Conservation (phyloP, 2,329 filamentous ascomycete genomes). For the Elsinoe batatas region DNA sequence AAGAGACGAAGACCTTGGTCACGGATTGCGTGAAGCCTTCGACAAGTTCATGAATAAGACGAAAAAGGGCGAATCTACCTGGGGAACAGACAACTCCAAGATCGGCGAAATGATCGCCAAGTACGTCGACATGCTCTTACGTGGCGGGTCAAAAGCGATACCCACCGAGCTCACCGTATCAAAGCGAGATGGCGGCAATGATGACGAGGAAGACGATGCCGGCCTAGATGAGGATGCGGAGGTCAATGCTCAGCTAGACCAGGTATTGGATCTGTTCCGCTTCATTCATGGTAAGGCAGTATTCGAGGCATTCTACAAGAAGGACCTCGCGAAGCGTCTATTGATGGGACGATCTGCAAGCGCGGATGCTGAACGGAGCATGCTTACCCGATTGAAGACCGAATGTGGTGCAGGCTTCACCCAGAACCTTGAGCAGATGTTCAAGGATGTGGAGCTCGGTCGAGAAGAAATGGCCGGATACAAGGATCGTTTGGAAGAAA, state of each 20-base stretch:
- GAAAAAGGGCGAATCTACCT: constrained; percentile 59
- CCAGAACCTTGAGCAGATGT: constrained; percentile 97
- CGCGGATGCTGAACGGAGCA: constrained; percentile 88
- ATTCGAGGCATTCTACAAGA: constrained; percentile 99
- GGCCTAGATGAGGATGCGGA: constrained; percentile 84
- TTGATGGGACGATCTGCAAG: constrained; percentile 89
- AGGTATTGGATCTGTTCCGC: constrained; percentile 86
- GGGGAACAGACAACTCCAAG: constrained; percentile 78
- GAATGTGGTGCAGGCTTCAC: constrained; percentile 94
- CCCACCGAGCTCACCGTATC: constrained; percentile 55
- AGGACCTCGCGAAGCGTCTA: constrained; percentile 79
- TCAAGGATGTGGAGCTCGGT: constrained; percentile 91
- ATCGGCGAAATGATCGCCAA: constrained; percentile 98
- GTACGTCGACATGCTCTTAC: constrained; percentile 81
- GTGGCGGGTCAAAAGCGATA: constrained; percentile 76
- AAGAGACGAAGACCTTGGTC: constrained; percentile 64
- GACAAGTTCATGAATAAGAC: constrained; percentile 84
- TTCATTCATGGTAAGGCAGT: constrained; percentile 97
- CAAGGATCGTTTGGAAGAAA: constrained; percentile 56
- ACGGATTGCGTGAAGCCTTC: constrained; percentile 75
- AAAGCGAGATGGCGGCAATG: constrained; percentile 44
- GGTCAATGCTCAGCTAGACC: constrained; percentile 82
- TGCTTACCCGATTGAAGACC: constrained; percentile 82
- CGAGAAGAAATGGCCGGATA: constrained; percentile 90
- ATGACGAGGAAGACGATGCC: constrained; percentile 47